These are phyloP conservation scores for Ophiostoma ulmi DNA, from an alignment of 2,329 filamentous ascomycete species.

Conservation along the genomic window DNA sequence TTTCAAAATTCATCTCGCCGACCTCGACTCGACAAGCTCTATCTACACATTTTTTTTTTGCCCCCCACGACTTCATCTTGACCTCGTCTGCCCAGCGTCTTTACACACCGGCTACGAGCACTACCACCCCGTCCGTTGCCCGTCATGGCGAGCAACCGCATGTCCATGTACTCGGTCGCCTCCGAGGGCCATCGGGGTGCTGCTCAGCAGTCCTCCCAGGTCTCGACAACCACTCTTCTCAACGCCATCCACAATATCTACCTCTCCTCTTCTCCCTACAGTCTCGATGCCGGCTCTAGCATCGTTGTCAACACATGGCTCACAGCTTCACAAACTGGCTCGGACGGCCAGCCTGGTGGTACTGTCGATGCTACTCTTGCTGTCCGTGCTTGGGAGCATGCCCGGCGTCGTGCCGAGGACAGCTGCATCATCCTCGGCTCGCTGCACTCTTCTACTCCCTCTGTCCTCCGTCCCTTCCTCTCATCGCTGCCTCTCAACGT, in stretches of 20 bases:
- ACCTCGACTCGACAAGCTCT: background rate
- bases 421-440: conserved; percentile 86
- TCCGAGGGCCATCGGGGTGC: conserved; percentile 56
- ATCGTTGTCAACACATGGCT: conserved; percentile 95
- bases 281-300: conserved; percentile 83
- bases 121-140: conserved; percentile 23
- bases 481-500: conserved; percentile 73
- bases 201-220: conserved; percentile 67
- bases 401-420: conserved; percentile 87
- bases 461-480: conserved; percentile 75
- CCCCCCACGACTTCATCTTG: conserved; percentile 19
- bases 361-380: conserved; percentile 77
- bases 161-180: conserved; percentile 64
- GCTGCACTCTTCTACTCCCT: conserved; percentile 82
- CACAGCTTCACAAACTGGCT: conserved; percentile 66
- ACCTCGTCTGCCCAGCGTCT: conserved; percentile 16
- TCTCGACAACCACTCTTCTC: conserved; percentile 87
- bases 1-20: background rate
- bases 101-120: conserved; percentile 18
- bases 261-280: conserved; percentile 73
- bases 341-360: conserved; percentile 65
- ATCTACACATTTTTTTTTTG: background rate
- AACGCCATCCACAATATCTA: conserved; percentile 91
- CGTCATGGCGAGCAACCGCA: conserved; percentile 55
- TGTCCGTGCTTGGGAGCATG: conserved; percentile 89